Conservation (phyloP, 2,329 filamentous ascomycete genomes). For the Cadophora sp. region DNA sequence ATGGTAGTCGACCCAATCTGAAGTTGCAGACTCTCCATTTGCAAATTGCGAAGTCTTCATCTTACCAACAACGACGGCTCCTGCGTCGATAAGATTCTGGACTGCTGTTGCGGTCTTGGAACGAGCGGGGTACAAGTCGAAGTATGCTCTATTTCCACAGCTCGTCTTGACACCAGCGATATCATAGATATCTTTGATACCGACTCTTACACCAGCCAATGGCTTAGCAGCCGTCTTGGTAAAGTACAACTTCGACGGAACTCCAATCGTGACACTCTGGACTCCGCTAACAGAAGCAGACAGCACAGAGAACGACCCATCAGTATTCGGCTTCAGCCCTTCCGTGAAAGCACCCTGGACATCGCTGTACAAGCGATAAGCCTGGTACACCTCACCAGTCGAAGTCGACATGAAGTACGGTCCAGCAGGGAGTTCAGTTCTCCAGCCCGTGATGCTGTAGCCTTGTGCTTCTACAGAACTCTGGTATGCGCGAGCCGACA, state of each 20-base stretch:
- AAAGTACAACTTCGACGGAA: constrained; percentile 67
- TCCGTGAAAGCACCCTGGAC: constrained; percentile 57
- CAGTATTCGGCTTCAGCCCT: constrained; percentile 46
- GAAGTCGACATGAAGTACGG: constrained; percentile 56
- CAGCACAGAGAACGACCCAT: constrained; percentile 51
- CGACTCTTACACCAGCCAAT: constrained; percentile 64
- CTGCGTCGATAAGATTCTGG: constrained; percentile 63
- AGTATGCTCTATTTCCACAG: constrained; percentile 65
- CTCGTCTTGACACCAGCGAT: constrained; percentile 62
- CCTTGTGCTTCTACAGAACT: constrained; percentile 29
- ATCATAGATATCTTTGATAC: constrained; percentile 68
- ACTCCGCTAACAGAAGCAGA: constrained; percentile 49
- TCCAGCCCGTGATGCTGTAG: constrained; percentile 23
- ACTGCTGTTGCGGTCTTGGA: constrained; percentile 56
- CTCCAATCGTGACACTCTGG: constrained; percentile 54
- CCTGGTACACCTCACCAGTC: constrained; percentile 53
- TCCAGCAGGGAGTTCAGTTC: constrained; percentile 48
- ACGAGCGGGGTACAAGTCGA: constrained; percentile 55
- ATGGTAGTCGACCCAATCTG: constrained; percentile 54
- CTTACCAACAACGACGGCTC: constrained; percentile 62
- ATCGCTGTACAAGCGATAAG: constrained; percentile 57
- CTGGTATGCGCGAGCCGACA: constrained; percentile 30
- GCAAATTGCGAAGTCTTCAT: constrained; percentile 58
- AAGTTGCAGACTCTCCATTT: constrained; percentile 50
- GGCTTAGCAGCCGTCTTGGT: constrained; percentile 59